Percentiles rank a stretch among this genome's conserved stretches.
Conservation (phyloP, 1,284 basidiomycete species). For the Malassezia arunalokei region DNA sequence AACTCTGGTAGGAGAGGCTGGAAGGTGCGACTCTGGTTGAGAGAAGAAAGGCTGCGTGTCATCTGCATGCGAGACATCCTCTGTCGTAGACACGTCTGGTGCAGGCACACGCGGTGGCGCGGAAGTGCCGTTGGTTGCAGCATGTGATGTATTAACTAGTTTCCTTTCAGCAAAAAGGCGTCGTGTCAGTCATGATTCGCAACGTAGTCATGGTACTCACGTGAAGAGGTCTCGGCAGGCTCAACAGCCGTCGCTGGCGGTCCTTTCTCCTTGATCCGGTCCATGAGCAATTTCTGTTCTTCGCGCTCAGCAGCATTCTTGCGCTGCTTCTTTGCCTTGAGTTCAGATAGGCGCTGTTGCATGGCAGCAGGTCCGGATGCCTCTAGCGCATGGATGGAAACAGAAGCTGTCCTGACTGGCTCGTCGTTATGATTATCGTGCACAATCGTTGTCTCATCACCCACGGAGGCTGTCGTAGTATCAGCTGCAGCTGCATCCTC, state of each 20-base stretch:
- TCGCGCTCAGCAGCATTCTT: conserved; percentile 16
- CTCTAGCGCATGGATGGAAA: conserved; percentile 3
- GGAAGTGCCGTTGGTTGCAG: background rate
- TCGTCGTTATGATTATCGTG: conserved; percentile 9
- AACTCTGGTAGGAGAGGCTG: background rate
- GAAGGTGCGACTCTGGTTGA: conserved; percentile 14
- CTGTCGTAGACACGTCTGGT: background rate
- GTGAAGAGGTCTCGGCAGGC: background rate
- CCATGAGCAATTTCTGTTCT: conserved; percentile 13
- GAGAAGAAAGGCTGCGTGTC: conserved; percentile 8
- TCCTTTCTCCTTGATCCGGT: background rate
- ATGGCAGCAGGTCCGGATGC: conserved; percentile 5
- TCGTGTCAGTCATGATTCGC: conserved; percentile 2
- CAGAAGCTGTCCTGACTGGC: background rate
- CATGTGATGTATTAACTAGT: background rate
- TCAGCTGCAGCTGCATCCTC: background rate
- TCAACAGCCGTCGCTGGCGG: background rate
- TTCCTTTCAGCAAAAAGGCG: conserved; percentile 4
- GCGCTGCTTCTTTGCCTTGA: conserved; percentile 17
- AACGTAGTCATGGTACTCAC: background rate
- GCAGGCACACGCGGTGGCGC: background rate
- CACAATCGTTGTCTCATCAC: conserved; percentile 12
- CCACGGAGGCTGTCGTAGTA: background rate
- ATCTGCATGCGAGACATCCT: background rate
- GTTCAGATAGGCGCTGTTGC: conserved; percentile 8